Evolutionary conservation across 768 basidiomycete genomes (phyloP).

Genomic region (Xanthoconium stramineum): DNA sequence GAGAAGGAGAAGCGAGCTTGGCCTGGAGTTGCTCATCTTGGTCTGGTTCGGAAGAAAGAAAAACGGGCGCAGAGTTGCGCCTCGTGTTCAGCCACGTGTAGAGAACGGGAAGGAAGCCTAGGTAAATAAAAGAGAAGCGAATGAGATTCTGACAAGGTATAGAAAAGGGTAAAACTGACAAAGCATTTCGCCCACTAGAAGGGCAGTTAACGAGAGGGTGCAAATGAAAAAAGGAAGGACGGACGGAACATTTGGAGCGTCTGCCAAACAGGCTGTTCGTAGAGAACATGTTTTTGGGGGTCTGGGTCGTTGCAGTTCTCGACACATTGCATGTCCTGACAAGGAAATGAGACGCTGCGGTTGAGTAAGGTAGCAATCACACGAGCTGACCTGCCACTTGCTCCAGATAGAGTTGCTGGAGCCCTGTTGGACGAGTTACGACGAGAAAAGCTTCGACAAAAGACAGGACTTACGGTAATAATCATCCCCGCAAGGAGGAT

Average conservation of each 20-base stretch:
- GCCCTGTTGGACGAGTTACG: slow-evolving; percentile 42
- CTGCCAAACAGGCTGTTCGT: slow-evolving; percentile 95
- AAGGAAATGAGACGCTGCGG: background rate
- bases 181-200: slow-evolving; percentile 87
- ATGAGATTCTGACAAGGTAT: slow-evolving; percentile 16
- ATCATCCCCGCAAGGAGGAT: slow-evolving; percentile 92
- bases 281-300: slow-evolving; percentile 61
- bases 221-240: slow-evolving; percentile 30
- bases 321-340: slow-evolving; percentile 96
- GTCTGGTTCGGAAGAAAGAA: slow-evolving; percentile 51
- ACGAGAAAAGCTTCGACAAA: background rate
- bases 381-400: slow-evolving; percentile 68
- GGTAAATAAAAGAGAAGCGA: slow-evolving; percentile 16
- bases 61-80: slow-evolving; percentile 46
- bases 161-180: slow-evolving; percentile 49
- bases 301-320: slow-evolving; percentile 80
- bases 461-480: slow-evolving; percentile 54
- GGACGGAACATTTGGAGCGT: slow-evolving; percentile 86
- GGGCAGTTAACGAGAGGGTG: slow-evolving; percentile 34
- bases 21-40: slow-evolving; percentile 39
- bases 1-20: slow-evolving; percentile 29
- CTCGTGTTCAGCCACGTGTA: slow-evolving; percentile 60
- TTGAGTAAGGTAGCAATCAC: too few species aligned
- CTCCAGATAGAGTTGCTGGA: slow-evolving; percentile 78
- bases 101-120: slow-evolving; percentile 83